phyloP scores from a whole-genome alignment of 805 yeast genomes.

The Yamadazyma endophytica region DNA sequence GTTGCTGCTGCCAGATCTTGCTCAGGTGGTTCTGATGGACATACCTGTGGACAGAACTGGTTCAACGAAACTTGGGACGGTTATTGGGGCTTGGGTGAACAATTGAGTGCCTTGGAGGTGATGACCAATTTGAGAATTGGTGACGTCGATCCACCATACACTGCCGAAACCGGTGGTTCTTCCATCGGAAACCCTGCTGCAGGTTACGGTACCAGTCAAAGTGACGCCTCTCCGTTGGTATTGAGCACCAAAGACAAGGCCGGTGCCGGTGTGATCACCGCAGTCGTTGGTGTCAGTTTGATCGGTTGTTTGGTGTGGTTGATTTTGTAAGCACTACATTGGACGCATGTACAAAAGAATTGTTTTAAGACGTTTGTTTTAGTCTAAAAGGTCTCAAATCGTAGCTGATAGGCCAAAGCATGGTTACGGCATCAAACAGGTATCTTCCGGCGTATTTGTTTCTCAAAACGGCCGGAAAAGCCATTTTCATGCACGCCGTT shows the following conservation, averaged over 20 bases:
- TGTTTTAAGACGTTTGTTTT: too few species aligned
- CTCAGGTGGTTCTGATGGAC: conserved; percentile 69
- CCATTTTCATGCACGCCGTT: conserved; percentile 2
- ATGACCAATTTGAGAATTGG: conserved; percentile 44
- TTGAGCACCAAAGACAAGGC: conserved; percentile 61
- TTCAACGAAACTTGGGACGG: conserved; percentile 52
- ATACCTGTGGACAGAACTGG: conserved; percentile 78
- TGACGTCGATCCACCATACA: conserved; percentile 54
- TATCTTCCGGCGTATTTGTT: too few species aligned
- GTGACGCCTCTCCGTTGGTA: conserved; percentile 37
- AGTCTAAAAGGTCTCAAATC: too few species aligned
- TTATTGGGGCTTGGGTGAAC: conserved; percentile 72
- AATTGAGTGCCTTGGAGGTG: conserved; percentile 67
- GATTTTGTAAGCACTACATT: conserved; percentile 19
- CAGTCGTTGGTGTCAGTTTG: conserved; percentile 49
- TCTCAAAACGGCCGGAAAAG: conserved; percentile 1
- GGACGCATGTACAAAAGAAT: too few species aligned
- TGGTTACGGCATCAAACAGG: too few species aligned
- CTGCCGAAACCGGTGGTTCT: conserved; percentile 63
- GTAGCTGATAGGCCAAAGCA: too few species aligned
- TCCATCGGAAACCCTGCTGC: conserved; percentile 66
- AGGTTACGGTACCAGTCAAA: conserved; percentile 46
- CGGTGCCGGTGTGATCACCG: conserved; percentile 89
- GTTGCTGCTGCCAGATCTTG: conserved; percentile 67
- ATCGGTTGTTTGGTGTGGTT: conserved; percentile 45